These are phyloP conservation scores for Carallia pectinifolia DNA, from an alignment of 345 rosid genomes.

Conservation along the genomic window DNA sequence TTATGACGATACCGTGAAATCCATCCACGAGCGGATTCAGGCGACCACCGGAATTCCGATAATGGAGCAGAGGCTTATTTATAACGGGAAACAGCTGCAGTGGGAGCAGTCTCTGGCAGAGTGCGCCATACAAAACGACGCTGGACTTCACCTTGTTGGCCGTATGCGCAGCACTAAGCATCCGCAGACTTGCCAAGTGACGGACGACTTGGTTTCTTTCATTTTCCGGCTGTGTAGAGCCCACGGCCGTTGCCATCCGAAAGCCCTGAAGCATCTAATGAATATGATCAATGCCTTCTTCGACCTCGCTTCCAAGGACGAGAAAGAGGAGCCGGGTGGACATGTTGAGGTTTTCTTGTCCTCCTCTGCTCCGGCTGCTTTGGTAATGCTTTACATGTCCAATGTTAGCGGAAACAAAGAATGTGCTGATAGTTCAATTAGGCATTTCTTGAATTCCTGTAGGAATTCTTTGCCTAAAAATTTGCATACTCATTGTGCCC, in stretches of 20 bases:
- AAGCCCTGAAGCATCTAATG: slow-evolving; percentile 35
- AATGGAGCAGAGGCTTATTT: slow-evolving; percentile 62
- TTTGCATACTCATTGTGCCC: slow-evolving; percentile 49
- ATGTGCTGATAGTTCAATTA: slow-evolving; percentile 55
- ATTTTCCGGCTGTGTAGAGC: slow-evolving; percentile 53
- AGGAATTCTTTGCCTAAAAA: slow-evolving; percentile 34
- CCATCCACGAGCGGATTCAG: slow-evolving; percentile 54
- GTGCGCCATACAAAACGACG: slow-evolving; percentile 83
- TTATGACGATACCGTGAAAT: slow-evolving; percentile 55
- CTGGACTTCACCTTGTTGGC: slow-evolving; percentile 64
- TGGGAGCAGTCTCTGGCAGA: slow-evolving; percentile 61
- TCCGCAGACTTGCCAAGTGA: slow-evolving; percentile 72
- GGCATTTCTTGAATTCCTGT: slow-evolving; percentile 49
- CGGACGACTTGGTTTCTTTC: slow-evolving; percentile 57
- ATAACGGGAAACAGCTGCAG: slow-evolving; percentile 78
- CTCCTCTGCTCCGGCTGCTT: slow-evolving; percentile 66
- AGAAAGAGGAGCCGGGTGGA: slow-evolving; percentile 28
- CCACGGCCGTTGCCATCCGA: slow-evolving; percentile 29
- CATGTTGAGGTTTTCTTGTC: slow-evolving; percentile 58
- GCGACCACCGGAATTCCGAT: slow-evolving; percentile 60
- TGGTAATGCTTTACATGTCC: slow-evolving; percentile 71
- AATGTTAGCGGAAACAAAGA: slow-evolving; percentile 40
- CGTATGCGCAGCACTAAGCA: slow-evolving; percentile 77
- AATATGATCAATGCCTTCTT: slow-evolving; percentile 51
- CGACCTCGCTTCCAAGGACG: slow-evolving; percentile 35